phyloP scores from a whole-genome alignment of 2,329 filamentous ascomycete genomes.

The Pleomassaria siparia region DNA sequence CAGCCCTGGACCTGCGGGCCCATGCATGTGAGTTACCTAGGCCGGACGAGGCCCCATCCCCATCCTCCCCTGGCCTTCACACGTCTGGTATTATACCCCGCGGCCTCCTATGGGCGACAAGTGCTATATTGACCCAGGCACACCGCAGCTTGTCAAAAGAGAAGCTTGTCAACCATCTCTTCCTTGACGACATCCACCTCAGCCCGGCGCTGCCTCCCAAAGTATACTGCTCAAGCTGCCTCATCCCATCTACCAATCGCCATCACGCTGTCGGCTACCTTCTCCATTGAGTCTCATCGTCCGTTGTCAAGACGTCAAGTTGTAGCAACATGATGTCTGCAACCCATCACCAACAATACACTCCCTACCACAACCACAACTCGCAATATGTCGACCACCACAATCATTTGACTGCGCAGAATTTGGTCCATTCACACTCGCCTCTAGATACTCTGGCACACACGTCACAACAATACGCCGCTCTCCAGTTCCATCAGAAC shows the following conservation, averaged over 20 bases:
- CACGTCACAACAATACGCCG: slow-evolving; percentile 64
- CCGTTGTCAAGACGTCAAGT: slow-evolving; percentile 29
- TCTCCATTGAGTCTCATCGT: slow-evolving; percentile 10
- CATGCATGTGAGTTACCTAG: not conserved
- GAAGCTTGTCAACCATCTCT: not conserved
- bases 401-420: slow-evolving; percentile 49
- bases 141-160: slow-evolving; percentile 1
- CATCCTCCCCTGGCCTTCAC: not conserved
- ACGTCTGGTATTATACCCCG: slow-evolving; percentile 1
- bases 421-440: slow-evolving; percentile 42
- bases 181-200: not conserved
- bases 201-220: not conserved
- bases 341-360: slow-evolving; percentile 41
- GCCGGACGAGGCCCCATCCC: slow-evolving; percentile 1
- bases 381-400: slow-evolving; percentile 53
- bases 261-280: slow-evolving; percentile 7
- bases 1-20: not conserved
- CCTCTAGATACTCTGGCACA: slow-evolving; percentile 70
- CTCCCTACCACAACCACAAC: slow-evolving; percentile 50
- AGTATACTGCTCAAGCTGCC: not conserved
- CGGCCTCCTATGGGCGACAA: not conserved
- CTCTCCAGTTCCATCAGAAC: slow-evolving; percentile 58
- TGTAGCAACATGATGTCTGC: slow-evolving; percentile 42
- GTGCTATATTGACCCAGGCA: not conserved
- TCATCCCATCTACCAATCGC: not conserved